Evolutionary conservation across 208 protist species (phyloP).

Genomic region (Strigomonas galati): DNA sequence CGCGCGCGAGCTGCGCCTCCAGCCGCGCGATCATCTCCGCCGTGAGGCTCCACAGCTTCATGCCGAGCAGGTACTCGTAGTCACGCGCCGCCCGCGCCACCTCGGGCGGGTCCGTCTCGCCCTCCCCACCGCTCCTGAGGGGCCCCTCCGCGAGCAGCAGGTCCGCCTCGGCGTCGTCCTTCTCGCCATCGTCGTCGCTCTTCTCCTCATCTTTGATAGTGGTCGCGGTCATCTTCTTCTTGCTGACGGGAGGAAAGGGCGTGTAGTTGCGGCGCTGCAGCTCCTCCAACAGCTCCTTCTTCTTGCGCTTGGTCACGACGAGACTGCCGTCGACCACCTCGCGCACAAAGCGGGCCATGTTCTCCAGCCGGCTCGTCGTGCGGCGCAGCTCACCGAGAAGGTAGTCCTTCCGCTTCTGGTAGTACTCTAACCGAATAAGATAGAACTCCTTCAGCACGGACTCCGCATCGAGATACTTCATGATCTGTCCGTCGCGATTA

Average conservation of each 20-base stretch:
- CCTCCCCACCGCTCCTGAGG: slow-evolving; percentile 19
- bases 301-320: slow-evolving; percentile 90
- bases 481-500: slow-evolving; percentile 93
- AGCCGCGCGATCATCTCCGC: slow-evolving; percentile 95
- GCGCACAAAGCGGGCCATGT: slow-evolving; percentile 98
- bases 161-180: slow-evolving; percentile 24
- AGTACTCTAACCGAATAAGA: slow-evolving; percentile 94
- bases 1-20: slow-evolving; percentile 75
- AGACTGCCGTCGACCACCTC: slow-evolving; percentile 95
- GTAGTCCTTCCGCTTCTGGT: slow-evolving; percentile 96
- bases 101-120: slow-evolving; percentile 49
- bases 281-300: slow-evolving; percentile 92
- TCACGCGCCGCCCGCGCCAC: slow-evolving; percentile 61
- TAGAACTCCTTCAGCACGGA: slow-evolving; percentile 98
- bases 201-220: slow-evolving; percentile 70
- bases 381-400: slow-evolving; percentile 85
- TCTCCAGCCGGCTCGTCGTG: slow-evolving; percentile 91
- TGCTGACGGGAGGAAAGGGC: slow-evolving; percentile 78
- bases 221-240: slow-evolving; percentile 78
- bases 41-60: slow-evolving; percentile 98
- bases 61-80: slow-evolving; percentile 99
- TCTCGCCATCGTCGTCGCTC: slow-evolving; percentile 20
- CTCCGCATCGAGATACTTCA: slow-evolving; percentile 91
- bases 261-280: slow-evolving; percentile 87
- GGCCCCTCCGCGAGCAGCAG: slow-evolving; percentile 21